Conservation (phyloP, 2,329 filamentous ascomycete genomes). For the Cercospora berteroae region DNA sequence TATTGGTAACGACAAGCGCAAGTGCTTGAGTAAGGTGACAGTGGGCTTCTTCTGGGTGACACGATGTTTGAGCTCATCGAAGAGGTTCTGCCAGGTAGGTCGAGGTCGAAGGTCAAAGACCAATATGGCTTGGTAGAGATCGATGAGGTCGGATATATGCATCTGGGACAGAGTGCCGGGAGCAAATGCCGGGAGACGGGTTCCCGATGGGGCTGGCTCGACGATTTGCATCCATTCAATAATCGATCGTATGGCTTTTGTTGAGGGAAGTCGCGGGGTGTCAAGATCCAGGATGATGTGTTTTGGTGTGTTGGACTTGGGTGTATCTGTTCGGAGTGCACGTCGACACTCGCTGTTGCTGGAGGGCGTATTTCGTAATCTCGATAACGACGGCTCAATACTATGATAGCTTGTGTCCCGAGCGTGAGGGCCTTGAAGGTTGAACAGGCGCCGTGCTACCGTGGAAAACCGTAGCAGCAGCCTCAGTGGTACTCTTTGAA, state of each 20-base stretch:
- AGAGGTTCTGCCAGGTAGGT: not conserved
- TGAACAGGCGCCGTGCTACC: constrained; percentile 8
- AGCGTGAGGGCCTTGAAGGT: not conserved
- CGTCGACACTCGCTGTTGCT: not conserved
- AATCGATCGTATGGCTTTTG: not conserved
- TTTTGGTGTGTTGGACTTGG: not conserved
- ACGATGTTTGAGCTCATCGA: not conserved
- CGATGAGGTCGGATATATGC: not conserved
- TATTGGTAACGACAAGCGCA: not conserved
- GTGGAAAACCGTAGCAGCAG: constrained; percentile 18
- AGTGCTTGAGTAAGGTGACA: not conserved
- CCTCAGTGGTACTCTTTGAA: constrained; percentile 15
- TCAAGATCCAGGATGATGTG: constrained; percentile 4
- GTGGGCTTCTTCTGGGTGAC: not conserved
- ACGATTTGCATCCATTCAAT: constrained; percentile 12
- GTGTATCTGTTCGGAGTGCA: not conserved
- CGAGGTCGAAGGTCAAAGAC: not conserved
- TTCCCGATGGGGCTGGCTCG: not conserved
- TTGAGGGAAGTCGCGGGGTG: not conserved
- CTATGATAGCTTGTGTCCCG: not conserved
- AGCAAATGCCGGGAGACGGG: not conserved
- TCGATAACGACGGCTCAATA: not conserved
- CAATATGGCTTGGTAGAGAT: constrained; percentile 3
- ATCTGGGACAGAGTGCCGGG: not conserved
- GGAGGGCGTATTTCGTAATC: not conserved